Percentiles rank a stretch among this genome's conserved stretches.
These are phyloP conservation scores for Glycyrrhiza uralensis DNA, from an alignment of 306 rosid species.

Conservation along the genomic window DNA sequence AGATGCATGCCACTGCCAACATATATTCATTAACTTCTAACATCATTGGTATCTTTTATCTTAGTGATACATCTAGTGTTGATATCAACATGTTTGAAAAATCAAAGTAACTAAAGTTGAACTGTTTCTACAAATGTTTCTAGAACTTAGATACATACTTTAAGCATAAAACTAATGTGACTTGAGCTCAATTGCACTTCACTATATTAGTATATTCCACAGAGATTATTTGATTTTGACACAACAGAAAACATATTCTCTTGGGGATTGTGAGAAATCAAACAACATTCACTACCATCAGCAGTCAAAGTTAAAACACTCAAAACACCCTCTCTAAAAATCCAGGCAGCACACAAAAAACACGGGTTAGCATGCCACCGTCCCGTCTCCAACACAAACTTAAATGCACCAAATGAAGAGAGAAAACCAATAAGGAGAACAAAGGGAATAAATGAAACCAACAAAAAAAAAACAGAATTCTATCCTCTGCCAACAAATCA, in stretches of 20 bases:
- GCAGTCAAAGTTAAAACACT: background rate
- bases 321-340: background rate
- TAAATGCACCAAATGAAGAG: background rate
- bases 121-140: background rate
- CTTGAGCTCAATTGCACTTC: background rate
- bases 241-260: background rate
- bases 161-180: background rate
- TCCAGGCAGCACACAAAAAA: background rate
- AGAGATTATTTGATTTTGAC: background rate
- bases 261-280: constrained; percentile 14
- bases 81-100: background rate
- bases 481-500: background rate
- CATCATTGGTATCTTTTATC: background rate
- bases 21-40: background rate
- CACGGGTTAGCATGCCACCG: background rate
- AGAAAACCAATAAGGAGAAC: background rate
- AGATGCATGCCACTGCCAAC: constrained; percentile 15
- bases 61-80: background rate
- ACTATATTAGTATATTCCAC: background rate
- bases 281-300: background rate
- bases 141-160: background rate
- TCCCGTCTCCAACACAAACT: background rate
- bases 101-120: background rate
- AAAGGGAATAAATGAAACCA: background rate
- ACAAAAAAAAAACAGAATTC: background rate